phyloP scores from a whole-genome alignment of 495 filamentous ascomycete genomes.

The Neurospora pannonica region DNA sequence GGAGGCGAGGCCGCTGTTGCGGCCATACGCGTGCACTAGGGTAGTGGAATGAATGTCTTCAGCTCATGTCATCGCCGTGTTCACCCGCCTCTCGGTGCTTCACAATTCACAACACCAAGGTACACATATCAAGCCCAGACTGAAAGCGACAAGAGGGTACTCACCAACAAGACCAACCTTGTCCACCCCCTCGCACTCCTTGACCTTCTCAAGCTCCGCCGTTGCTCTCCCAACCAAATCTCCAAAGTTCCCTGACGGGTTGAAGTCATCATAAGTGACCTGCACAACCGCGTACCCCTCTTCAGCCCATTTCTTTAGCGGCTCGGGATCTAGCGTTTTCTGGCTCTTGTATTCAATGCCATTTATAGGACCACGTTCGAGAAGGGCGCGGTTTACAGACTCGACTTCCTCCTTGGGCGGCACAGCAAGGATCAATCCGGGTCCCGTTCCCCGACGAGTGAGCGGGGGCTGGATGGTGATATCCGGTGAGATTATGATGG shows the following conservation, averaged over 20 bases:
- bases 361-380: not conserved
- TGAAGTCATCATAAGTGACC: constrained; percentile 5
- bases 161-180: constrained; percentile 28
- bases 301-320: constrained; percentile 50
- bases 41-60: not conserved
- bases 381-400: not conserved
- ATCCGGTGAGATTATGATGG: not conserved
- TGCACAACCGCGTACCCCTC: constrained; percentile 46
- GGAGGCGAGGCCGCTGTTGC: not conserved
- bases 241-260: not conserved
- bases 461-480: constrained; percentile 42
- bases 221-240: constrained; percentile 5
- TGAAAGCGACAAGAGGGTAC: not conserved
- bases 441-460: constrained; percentile 45
- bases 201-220: constrained; percentile 14
- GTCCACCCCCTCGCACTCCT: constrained; percentile 18
- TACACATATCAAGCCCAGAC: not conserved
- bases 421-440: constrained; percentile 41
- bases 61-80: not conserved
- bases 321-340: constrained; percentile 34
- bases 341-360: constrained; percentile 1
- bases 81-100: not conserved
- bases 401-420: not conserved
- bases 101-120: not conserved
- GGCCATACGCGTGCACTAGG: constrained; percentile 6